Conservation (phyloP, 805 yeast species). For the Candida michaelii region DNA sequence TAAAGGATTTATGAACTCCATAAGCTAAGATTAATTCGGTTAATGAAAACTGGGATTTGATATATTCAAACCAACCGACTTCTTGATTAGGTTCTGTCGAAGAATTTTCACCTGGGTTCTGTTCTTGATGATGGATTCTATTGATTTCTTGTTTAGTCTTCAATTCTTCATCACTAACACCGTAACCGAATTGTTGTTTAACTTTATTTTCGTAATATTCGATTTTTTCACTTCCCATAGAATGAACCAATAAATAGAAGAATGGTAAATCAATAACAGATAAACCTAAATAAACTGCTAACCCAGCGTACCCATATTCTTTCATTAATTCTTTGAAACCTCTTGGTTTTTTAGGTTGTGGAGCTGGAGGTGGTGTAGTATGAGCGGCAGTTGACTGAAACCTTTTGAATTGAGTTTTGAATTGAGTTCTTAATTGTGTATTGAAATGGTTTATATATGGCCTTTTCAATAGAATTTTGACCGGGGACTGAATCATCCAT, state of each 20-base stretch:
- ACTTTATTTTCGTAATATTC: conserved; percentile 61
- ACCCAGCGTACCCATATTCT: conserved; percentile 88
- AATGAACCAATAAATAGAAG: conserved; percentile 79
- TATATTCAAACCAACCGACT: conserved; percentile 6
- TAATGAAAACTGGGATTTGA: conserved; percentile 48
- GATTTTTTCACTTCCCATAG: conserved; percentile 81
- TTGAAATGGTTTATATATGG: background rate
- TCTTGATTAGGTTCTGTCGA: conserved; percentile 6
- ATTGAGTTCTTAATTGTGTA: background rate
- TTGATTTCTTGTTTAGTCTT: conserved; percentile 34
- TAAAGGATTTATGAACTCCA: conserved; percentile 85
- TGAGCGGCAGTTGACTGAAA: conserved; percentile 20
- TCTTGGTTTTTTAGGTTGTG: conserved; percentile 25
- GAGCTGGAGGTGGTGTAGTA: background rate
- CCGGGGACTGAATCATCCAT: conserved; percentile 6
- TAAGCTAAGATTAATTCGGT: conserved; percentile 91
- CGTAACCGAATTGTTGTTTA: conserved; percentile 63
- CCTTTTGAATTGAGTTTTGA: conserved; percentile 6
- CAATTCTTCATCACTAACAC: conserved; percentile 47
- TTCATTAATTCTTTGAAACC: conserved; percentile 68
- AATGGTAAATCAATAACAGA: conserved; percentile 77
- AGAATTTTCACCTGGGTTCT: conserved; percentile 21
- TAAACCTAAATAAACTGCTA: conserved; percentile 79
- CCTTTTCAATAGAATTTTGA: background rate
- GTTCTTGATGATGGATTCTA: conserved; percentile 27